These are phyloP conservation scores for Asclepias syriaca DNA, from an alignment of 257 asterid species.

Conservation along the genomic window DNA sequence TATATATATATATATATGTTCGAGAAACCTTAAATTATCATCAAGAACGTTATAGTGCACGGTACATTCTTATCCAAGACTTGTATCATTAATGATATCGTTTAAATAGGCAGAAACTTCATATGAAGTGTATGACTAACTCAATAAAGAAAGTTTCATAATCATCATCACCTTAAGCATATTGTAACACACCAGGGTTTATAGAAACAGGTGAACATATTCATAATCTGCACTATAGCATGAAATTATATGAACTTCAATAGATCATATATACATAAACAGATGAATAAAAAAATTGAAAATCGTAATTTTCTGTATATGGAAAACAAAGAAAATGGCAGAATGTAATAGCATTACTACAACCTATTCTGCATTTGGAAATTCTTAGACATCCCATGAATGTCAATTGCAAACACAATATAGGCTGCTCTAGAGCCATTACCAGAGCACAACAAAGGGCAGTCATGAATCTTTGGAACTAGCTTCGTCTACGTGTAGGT, in stretches of 20 bases:
- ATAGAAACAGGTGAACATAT: too few relatives aligned
- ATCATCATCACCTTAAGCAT: too few relatives aligned
- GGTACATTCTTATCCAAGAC: too few relatives aligned
- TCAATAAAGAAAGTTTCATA: too few relatives aligned
- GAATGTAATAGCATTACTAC: not conserved
- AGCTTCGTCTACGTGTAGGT: constrained; percentile 15
- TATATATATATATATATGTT: too few relatives aligned
- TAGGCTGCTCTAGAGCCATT: not conserved
- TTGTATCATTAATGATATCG: too few relatives aligned
- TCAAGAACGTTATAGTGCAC: too few relatives aligned
- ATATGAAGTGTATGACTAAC: too few relatives aligned
- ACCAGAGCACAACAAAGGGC: not conserved
- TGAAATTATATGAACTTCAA: not conserved
- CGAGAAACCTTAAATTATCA: too few relatives aligned
- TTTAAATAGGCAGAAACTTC: too few relatives aligned
- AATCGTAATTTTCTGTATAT: not conserved
- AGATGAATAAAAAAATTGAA: not conserved
- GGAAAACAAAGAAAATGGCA: not conserved
- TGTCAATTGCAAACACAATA: not conserved
- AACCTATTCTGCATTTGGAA: not conserved
- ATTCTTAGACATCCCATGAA: not conserved
- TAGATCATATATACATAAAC: not conserved
- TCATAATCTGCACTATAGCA: not conserved
- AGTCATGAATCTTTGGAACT: constrained; percentile 48
- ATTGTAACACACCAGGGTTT: too few relatives aligned